Evolutionary conservation across 441 rosid species (phyloP).

Genomic region (Adansonia grandidieri): DNA sequence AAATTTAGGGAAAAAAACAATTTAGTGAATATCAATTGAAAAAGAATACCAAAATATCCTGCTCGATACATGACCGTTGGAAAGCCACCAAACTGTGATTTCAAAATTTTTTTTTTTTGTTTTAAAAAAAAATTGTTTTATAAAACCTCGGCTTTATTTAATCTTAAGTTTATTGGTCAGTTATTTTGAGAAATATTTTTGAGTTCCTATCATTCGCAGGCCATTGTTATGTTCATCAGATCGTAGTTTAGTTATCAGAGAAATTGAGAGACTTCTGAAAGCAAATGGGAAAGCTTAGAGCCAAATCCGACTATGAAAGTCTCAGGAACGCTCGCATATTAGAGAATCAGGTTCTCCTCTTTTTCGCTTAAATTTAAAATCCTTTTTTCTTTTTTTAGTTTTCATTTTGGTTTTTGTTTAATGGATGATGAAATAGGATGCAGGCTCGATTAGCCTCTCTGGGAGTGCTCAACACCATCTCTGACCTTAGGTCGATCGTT

Average conservation of each 20-base stretch:
- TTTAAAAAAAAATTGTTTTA: too few species aligned
- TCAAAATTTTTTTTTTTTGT: too few species aligned
- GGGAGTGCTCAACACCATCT: slow-evolving; percentile 42
- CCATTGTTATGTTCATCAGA: neutral
- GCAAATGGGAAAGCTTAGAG: slow-evolving; percentile 35
- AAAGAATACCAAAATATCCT: neutral
- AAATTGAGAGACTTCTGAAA: neutral
- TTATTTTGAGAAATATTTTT: neutral
- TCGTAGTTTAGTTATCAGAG: neutral
- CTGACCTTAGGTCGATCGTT: slow-evolving; percentile 38
- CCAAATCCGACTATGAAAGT: slow-evolving; percentile 38
- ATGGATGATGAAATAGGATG: neutral
- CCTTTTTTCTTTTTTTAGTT: neutral
- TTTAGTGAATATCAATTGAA: too few species aligned
- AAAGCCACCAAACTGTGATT: neutral
- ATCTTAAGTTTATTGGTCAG: neutral
- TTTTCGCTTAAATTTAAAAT: neutral
- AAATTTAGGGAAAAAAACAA: too few species aligned
- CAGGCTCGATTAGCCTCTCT: slow-evolving; percentile 50
- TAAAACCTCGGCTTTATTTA: too few species aligned
- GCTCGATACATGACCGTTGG: neutral
- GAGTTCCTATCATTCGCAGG: neutral
- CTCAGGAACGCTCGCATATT: slow-evolving; percentile 41
- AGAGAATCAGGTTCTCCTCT: slow-evolving; percentile 40
- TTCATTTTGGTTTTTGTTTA: neutral